These are phyloP conservation scores for Venturia effusa DNA, from an alignment of 2,329 filamentous ascomycete genomes.

Conservation along the genomic window DNA sequence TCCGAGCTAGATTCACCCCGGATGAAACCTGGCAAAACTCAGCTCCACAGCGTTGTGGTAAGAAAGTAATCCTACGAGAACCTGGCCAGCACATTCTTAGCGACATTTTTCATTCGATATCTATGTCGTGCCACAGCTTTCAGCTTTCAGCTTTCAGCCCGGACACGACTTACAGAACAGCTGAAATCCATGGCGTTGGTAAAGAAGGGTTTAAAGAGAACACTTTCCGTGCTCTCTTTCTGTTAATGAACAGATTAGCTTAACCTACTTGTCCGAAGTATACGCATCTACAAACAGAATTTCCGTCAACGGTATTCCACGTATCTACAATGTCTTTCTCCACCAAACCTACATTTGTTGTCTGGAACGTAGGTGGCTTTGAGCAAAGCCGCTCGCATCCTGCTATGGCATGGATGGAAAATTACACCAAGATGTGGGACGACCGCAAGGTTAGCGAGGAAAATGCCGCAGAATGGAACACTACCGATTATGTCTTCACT, in stretches of 20 bases:
- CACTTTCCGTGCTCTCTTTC: too few species aligned
- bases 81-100: too few species aligned
- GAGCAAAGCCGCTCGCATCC: slow-evolving; percentile 17
- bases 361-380: slow-evolving; percentile 15
- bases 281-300: not conserved
- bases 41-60: too few species aligned
- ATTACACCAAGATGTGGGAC: slow-evolving; percentile 18
- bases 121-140: too few species aligned
- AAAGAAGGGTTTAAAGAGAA: too few species aligned
- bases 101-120: too few species aligned
- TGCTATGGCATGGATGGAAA: slow-evolving; percentile 18
- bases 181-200: too few species aligned
- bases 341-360: slow-evolving; percentile 17
- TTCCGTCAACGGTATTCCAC: not conserved
- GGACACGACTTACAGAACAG: too few species aligned
- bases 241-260: not conserved
- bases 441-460: slow-evolving; percentile 8
- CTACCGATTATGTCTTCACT: slow-evolving; percentile 13
- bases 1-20: not conserved
- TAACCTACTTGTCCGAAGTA: not conserved
- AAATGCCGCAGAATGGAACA: slow-evolving; percentile 10
- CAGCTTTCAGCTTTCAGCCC: too few species aligned
- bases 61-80: too few species aligned
- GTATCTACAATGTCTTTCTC: slow-evolving; percentile 15
- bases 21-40: too few species aligned